Base-by-base conservation (phyloP, 257 asterid genomes). In the Przewalskia tangutica region DNA sequence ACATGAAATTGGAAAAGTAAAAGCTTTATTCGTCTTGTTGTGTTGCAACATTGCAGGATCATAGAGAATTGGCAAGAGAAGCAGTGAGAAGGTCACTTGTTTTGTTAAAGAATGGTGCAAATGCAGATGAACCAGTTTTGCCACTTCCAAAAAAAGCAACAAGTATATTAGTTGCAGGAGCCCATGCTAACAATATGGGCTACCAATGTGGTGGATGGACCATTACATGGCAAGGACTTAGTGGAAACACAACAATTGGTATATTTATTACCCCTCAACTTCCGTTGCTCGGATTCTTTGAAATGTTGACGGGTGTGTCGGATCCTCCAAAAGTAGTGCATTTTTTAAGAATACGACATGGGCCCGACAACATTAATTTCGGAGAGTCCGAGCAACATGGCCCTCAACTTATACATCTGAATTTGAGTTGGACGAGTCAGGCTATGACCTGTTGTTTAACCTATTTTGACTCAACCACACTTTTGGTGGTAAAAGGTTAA, bases 191-290 rank as follows among this genome's bases (percentile, higher is more conserved):
- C 18, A 65, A 81, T 6, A 81, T 81, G 60, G 83, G 83, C 6
- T 64, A 81, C 12, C 83, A 81, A 65, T 62, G 76, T 50, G 83
- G 83, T 65, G 83, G 83, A 1, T 81, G 83, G 83, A 81, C 83
- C 17, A 81, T 81, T 63, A 50, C 77, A 81, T 81, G 83, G 83
- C 83, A 81, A 81, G 83, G 83, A 81, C 77, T 65, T 34, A 38
- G 77, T 20, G 78, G 67, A 68, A 81, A 81, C 32, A 81, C 18
- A 46, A 81, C 83, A 46, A 20, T 34, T 17, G 83, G 83, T 81
- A 81, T 11, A 58, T 71, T 71, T 79, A 32, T n/a, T 10, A 34
- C 65, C 60, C 75, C 83, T 38, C 73, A 4, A 46, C 17, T 8
- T 17, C 7, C 44, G 1, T 10, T 7, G 18, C 36, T 11, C 18